These are phyloP conservation scores for Fusarium guadeloupense DNA, from an alignment of 2,329 filamentous ascomycete species.

Conservation along the genomic window DNA sequence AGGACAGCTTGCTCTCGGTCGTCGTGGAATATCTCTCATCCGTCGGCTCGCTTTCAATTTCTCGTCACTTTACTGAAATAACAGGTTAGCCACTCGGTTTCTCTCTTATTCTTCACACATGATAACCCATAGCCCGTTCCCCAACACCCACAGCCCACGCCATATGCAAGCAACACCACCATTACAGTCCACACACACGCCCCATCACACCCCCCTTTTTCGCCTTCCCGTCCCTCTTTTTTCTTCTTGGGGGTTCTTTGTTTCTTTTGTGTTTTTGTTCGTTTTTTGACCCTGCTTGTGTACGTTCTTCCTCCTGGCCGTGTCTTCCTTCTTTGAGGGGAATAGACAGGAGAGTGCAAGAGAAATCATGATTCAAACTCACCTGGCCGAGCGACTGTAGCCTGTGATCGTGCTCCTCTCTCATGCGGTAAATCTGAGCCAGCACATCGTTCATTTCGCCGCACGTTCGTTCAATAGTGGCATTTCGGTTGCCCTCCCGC, in stretches of 20 bases:
- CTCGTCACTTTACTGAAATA: slow-evolving; percentile 26
- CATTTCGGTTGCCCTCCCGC: slow-evolving; percentile 76
- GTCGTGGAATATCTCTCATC: slow-evolving; percentile 14
- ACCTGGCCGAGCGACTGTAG: slow-evolving; percentile 47
- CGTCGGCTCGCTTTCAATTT: slow-evolving; percentile 16
- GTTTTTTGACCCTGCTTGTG: slow-evolving; percentile 1
- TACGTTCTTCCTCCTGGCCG: neutral
- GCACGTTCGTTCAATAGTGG: slow-evolving; percentile 77
- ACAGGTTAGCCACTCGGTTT: slow-evolving; percentile 27
- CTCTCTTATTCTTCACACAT: slow-evolving; percentile 7
- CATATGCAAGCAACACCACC: slow-evolving; percentile 38
- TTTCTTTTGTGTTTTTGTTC: slow-evolving; percentile 12
- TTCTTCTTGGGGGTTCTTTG: slow-evolving; percentile 4
- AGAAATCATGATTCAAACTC: slow-evolving; percentile 16
- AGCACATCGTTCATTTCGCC: slow-evolving; percentile 73
- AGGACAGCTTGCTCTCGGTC: slow-evolving; percentile 23
- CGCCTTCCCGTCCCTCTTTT: slow-evolving; percentile 29
- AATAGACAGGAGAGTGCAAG: neutral
- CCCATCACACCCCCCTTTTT: slow-evolving; percentile 33
- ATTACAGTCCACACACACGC: slow-evolving; percentile 28
- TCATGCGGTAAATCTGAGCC: slow-evolving; percentile 65
- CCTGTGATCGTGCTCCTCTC: slow-evolving; percentile 50
- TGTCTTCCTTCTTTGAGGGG: slow-evolving; percentile 2
- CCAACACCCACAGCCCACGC: slow-evolving; percentile 30
- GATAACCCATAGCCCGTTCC: neutral